Conservation (phyloP, 441 rosid species). For the Lepidium campestre region DNA sequence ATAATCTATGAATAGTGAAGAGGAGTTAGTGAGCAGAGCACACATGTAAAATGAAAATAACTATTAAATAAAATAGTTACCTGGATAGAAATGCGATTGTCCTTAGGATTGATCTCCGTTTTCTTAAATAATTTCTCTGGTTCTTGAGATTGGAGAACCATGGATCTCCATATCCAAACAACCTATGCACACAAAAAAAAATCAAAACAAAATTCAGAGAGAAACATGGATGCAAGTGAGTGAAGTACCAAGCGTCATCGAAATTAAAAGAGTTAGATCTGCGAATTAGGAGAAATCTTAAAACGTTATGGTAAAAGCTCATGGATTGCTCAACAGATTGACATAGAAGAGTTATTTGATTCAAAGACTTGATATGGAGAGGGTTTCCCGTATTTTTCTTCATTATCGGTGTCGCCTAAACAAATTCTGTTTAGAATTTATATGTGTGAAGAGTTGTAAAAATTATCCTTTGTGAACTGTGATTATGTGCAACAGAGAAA, state of each 20-base stretch:
- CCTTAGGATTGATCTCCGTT: constrained; percentile 72
- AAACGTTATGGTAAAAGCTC: constrained; percentile 57
- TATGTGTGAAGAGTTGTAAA: too few relatives aligned
- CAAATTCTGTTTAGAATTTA: too few relatives aligned
- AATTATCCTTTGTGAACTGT: too few relatives aligned
- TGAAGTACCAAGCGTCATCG: constrained; percentile 71
- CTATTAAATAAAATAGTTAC: constrained; percentile 25
- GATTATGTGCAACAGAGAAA: too few relatives aligned
- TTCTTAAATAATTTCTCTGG: constrained; percentile 58
- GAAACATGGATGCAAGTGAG: not conserved
- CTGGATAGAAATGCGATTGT: constrained; percentile 92
- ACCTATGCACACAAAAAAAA: constrained; percentile 32
- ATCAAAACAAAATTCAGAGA: not conserved
- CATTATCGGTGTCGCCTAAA: too few relatives aligned
- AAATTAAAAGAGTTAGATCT: constrained; percentile 85
- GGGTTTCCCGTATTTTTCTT: constrained; percentile 55
- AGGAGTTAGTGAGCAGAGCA: not conserved
- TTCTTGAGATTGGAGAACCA: constrained; percentile 59
- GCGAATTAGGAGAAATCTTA: constrained; percentile 69
- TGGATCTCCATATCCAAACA: constrained; percentile 79
- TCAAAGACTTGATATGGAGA: constrained; percentile 69
- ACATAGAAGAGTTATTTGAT: constrained; percentile 76
- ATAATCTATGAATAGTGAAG: not conserved
- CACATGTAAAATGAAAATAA: not conserved
- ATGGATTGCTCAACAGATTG: constrained; percentile 61